Evolutionary conservation across 768 basidiomycete genomes (phyloP).

Genomic region (Rhodocollybia butyracea): DNA sequence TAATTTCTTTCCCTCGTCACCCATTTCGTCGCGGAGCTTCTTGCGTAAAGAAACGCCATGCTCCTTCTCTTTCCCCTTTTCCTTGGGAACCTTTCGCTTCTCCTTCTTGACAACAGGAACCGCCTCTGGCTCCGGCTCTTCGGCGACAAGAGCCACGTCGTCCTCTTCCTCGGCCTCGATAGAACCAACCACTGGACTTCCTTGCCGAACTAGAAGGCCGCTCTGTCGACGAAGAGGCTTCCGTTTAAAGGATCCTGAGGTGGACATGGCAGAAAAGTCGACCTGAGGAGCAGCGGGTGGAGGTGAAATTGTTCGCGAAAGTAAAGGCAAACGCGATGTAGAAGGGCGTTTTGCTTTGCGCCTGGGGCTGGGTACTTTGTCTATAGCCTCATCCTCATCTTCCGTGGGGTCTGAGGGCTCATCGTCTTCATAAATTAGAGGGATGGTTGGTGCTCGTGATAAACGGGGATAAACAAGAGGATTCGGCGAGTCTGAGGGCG

Average conservation of each 20-base stretch:
- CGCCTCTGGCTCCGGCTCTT: conserved; percentile 31
- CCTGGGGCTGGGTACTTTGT: conserved; percentile 32
- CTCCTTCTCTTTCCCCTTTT: conserved; percentile 39
- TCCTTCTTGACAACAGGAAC: conserved; percentile 41
- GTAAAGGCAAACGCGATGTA: conserved; percentile 46
- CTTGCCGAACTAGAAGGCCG: conserved; percentile 60
- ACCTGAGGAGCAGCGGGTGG: conserved; percentile 23
- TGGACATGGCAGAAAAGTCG: conserved; percentile 19
- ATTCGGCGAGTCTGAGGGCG: conserved; percentile 32
- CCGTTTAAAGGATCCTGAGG: conserved; percentile 21
- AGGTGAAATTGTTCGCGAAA: conserved; percentile 38
- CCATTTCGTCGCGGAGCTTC: conserved; percentile 6
- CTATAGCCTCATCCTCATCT: conserved; percentile 27
- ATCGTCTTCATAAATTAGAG: conserved; percentile 67
- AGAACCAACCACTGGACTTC: conserved; percentile 69
- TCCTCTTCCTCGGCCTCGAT: conserved; percentile 57
- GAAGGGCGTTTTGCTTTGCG: conserved; percentile 44
- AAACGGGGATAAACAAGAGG: conserved; percentile 50
- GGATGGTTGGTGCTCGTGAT: conserved; percentile 62
- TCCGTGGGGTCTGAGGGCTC: conserved; percentile 46
- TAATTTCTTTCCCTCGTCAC: conserved; percentile 35
- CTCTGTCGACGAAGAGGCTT: conserved; percentile 45
- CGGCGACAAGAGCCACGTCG: conserved; percentile 39
- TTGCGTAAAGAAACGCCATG: conserved; percentile 10
- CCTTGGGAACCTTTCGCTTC: conserved; percentile 32